phyloP scores from a whole-genome alignment of 106 monocot genomes.

The Dendrobium huoshanense region DNA sequence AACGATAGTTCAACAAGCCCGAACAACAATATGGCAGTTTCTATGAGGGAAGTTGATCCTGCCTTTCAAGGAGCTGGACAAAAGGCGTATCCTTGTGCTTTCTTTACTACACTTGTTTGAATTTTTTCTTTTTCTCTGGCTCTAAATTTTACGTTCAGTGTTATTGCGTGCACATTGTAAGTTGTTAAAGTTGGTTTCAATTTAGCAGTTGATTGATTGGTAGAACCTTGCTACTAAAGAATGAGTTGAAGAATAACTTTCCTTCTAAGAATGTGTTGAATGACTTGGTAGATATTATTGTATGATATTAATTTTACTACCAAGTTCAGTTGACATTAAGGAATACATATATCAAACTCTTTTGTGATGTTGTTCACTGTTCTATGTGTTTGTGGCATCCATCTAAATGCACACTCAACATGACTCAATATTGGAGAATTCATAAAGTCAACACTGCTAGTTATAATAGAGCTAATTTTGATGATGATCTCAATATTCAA shows the following conservation, averaged over 20 bases:
- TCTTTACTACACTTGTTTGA: neutral
- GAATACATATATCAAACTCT: neutral
- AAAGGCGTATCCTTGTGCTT: conserved; percentile 72
- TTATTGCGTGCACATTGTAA: neutral
- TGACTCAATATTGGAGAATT: neutral
- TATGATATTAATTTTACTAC: neutral
- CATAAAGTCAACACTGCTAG: neutral
- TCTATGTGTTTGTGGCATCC: neutral
- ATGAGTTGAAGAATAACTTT: neutral
- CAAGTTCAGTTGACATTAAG: neutral
- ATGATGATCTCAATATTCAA: neutral
- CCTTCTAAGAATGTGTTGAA: neutral
- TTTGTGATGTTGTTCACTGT: neutral
- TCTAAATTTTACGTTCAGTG: neutral
- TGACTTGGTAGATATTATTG: neutral
- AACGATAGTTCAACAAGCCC: conserved; percentile 11
- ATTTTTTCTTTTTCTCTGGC: neutral
- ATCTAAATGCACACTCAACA: neutral
- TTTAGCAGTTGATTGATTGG: neutral
- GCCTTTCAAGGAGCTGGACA: conserved; percentile 81
- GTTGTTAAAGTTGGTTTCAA: neutral
- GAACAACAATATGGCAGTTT: conserved; percentile 57
- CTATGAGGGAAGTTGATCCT: conserved; percentile 70
- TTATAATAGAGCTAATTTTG: neutral
- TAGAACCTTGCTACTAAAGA: neutral